These are phyloP conservation scores for Cladophialophora carrionii DNA, from an alignment of 2,329 filamentous ascomycete species.

Conservation along the genomic window DNA sequence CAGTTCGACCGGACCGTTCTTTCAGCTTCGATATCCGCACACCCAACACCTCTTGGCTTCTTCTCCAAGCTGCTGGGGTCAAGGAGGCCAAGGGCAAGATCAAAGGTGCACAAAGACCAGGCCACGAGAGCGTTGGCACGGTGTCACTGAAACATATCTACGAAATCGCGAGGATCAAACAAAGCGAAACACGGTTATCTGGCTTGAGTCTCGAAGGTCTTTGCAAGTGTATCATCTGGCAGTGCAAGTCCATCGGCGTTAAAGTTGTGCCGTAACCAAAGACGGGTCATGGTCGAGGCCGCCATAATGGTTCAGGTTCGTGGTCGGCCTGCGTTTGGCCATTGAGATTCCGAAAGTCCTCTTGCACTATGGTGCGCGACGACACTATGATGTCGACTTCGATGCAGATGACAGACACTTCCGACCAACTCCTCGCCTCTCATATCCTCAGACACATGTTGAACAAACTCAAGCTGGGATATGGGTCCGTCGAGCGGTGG, in stretches of 20 bases:
- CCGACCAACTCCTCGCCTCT: background rate
- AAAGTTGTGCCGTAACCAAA: constrained; percentile 60
- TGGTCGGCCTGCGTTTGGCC: background rate
- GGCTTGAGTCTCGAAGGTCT: constrained; percentile 71
- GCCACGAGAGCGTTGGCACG: constrained; percentile 76
- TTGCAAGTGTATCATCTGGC: constrained; percentile 73
- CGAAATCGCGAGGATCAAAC: constrained; percentile 97
- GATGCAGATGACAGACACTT: background rate
- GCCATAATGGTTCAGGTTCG: background rate
- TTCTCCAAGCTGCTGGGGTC: constrained; percentile 80
- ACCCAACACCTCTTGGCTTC: constrained; percentile 87
- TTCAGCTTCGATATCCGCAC: constrained; percentile 94
- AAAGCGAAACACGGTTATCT: constrained; percentile 72
- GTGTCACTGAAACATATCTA: constrained; percentile 94
- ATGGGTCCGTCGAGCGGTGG: background rate
- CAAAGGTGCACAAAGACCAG: constrained; percentile 73
- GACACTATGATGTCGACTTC: background rate
- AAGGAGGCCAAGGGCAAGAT: constrained; percentile 72
- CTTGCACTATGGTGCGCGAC: background rate
- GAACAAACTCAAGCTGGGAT: background rate
- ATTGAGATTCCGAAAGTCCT: background rate
- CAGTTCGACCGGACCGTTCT: constrained; percentile 86
- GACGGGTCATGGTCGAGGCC: background rate
- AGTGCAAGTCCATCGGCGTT: constrained; percentile 76
- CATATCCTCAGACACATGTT: background rate